phyloP scores from a whole-genome alignment of 2,329 filamentous ascomycete genomes.

The Pestalotiopsis sp. region DNA sequence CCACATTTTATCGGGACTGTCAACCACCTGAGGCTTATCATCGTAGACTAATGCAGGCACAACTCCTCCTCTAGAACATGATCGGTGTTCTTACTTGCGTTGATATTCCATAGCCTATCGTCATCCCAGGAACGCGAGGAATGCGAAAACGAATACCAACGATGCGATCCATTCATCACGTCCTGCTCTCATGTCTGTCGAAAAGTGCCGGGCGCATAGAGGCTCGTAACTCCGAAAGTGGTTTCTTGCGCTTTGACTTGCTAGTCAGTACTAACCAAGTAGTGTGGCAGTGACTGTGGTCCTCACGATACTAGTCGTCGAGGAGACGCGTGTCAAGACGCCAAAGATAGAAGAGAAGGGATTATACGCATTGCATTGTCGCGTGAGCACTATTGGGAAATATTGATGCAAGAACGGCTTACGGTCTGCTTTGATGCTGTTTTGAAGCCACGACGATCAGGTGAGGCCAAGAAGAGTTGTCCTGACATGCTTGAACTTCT shows the following conservation, averaged over 20 bases:
- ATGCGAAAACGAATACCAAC: background rate
- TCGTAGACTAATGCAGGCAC: background rate
- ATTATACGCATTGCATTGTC: background rate
- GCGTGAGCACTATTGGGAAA: background rate
- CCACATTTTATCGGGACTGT: background rate
- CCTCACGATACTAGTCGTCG: background rate
- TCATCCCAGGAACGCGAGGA: background rate
- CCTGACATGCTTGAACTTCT: background rate
- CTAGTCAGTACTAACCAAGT: background rate
- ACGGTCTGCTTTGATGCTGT: background rate
- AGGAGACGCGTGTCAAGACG: background rate
- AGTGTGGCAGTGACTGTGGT: background rate
- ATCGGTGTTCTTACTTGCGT: background rate
- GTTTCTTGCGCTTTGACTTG: background rate
- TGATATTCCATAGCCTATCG: background rate
- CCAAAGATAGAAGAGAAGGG: background rate
- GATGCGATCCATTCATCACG: background rate
- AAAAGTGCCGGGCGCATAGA: background rate
- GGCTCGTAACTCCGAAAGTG: background rate
- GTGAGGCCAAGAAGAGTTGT: background rate
- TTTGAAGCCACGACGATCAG: background rate
- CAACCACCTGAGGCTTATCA: background rate
- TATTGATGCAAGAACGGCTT: background rate
- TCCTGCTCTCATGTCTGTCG: background rate
- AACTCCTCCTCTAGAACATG: background rate